Evolutionary conservation across 1,284 basidiomycete species (phyloP), one percentile per base, ranked within the genome.

Genomic region (Phylloboletellus chloephorus): DNA sequence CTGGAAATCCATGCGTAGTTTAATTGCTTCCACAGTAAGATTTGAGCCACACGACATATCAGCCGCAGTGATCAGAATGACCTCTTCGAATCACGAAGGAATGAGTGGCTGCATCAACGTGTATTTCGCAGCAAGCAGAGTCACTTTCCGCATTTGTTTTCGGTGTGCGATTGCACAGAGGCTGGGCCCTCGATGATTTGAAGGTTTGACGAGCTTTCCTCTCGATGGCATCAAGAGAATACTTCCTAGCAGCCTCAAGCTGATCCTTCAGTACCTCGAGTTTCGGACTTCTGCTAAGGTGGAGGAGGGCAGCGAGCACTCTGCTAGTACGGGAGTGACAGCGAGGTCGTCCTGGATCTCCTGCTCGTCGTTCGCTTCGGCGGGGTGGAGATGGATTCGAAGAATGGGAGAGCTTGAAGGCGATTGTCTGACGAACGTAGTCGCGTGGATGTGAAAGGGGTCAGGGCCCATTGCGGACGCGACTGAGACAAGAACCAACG

Each of bases 341-440:
- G 32, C 22, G 2, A 61, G 38, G 5, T 46, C 56, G 6, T 55
- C 52, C 15, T 43, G 59, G 15, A 36, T 21, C 13, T 45, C 56
- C 34, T 49, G 39, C 2, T 37, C 40, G 2, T 26, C 21, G 8
- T 17, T 29, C 10, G 19, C 30, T 54, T 36, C 26, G 23, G 43
- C 7, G 10, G 65, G 58, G 46, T 72, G 67, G 11, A 68, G 42
- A 72, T 60, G 17, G 63, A 53, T 21, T 64, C 57, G 45, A 76
- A 73, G 44, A 71, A 64, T 0, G 71, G 65, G 70, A 60, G 19
- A 66, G 50, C 39, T 66, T 68, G 61, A 71, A 70, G 12, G 67
- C 61, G n/a, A 37, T 64, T 58, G 52, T 75, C 73, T 12, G 69
- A 69, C 3, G 72, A 73, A 31, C 68, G 66, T 16, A 76, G 25